Evolutionary conservation across 2,329 filamentous ascomycete genomes (phyloP), one percentile per base, ranked within the genome.

Genomic region (Colletotrichum sp.): DNA sequence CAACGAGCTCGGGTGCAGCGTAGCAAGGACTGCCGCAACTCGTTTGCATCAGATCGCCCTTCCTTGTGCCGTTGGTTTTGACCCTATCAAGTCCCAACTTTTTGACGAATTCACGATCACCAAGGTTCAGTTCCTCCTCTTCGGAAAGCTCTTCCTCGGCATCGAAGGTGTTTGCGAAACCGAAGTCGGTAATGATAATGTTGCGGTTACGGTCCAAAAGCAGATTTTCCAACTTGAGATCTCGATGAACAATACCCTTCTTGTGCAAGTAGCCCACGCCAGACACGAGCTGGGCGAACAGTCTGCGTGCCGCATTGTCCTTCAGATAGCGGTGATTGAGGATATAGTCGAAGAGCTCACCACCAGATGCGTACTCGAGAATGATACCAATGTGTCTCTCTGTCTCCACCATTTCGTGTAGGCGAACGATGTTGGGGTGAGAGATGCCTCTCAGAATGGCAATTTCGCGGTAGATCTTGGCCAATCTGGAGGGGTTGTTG

Each of bases 181-280:
- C 97, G 85, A 99, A 99, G 86, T 99, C 97, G 19, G 97, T 99
- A 82, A 99, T 99, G 86, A 99, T 99, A 82, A 99, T 98, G 87
- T 99, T 99, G 78, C 96, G 94, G 83, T 99, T 98, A 78, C 96
- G 94, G 85, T 99, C 97, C 68, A 99, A 90, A 48, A 99, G 90
- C 80, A 99, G 85, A 82, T 99, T 99, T 86, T 99, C 97, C 63
- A 99, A 90, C 86, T 99, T 99, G 79, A 99, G 87, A 86, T 99
- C 97, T 81, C 97, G 93, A 84, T 99, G 97, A 16, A 99, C 97
- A 79, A 99, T 99, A 77, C 97, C 97, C 87, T 98, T 98, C 86
- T 98, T 98, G 87, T 99, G 97, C 74, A 99, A 88, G 85, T 99
- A 99, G 44, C 97, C 97, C 13, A 99, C 97, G 57, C 97, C 97